Evolutionary conservation across 176 grass and related monocot species (phyloP), one percentile per base, ranked within the genome.

Genomic region (Eragrostis nindensis): DNA sequence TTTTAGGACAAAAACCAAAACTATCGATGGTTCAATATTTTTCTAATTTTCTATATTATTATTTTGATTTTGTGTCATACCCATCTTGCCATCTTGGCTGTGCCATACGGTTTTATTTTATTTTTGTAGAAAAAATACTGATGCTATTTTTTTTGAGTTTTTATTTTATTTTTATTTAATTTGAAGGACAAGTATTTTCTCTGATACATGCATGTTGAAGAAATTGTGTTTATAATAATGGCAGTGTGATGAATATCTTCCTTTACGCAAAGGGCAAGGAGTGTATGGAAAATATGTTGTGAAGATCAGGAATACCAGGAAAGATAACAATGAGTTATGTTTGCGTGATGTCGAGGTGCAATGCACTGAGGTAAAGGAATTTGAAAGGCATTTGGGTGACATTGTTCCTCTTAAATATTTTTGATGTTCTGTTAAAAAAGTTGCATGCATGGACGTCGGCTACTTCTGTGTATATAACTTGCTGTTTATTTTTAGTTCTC

Each of bases 201-300:
- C 27, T 60, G 5, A 59, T 59, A 69, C 5, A 60, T 69, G 14
- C 26, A 6, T 74, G 13, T 54, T 68, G 24, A 80, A 49, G 4
- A 68, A 68, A 59, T 57, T 85, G 40, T 66, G 30, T 70, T 79
- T 55, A 16, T 53, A 84, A 87, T 83, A 85, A 73, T 92, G 78
- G 47, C 86, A 98, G 96, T 98, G 96, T 88, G 88, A 90, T 75
- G 52, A 90, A 74, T 98, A 98, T 91, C 88, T 98, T 74, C 90
- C 87, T 25, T 74, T 86, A 19, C 32, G 11, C 50, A 82, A 86
- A 74, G 79, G 64, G 8, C 44, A n/a, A 64, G 45, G 68, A 83
- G 76, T 13, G n/a, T 93, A 95, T 91, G 96, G 96, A 80, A 88
- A 89, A 74, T 89, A 91, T 76, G 86, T 32, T 82, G 80, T 98